Conservation (phyloP, 140 eudicot species). For the Cichorium intybus region DNA sequence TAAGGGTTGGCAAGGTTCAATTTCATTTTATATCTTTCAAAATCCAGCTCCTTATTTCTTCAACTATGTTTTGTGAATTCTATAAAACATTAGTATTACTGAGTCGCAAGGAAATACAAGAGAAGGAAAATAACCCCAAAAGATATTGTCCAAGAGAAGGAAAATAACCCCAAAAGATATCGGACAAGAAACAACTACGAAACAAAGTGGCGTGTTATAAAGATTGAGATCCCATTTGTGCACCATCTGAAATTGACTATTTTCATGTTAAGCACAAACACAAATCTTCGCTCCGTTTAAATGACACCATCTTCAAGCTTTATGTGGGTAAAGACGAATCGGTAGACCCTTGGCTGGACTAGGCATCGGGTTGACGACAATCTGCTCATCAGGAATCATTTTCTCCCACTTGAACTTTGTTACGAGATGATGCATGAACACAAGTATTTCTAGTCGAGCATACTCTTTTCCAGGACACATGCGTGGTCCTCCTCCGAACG, state of each 20-base stretch:
- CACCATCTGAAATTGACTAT: background rate
- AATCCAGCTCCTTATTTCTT: no score
- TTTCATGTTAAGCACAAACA: slow-evolving; percentile 14
- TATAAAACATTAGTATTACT: background rate
- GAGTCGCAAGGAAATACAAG: background rate
- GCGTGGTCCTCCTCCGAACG: no score
- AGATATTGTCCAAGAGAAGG: background rate
- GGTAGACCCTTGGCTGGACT: no score
- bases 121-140: background rate
- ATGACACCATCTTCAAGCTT: slow-evolving; percentile 27
- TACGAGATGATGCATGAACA: no score
- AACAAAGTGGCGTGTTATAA: background rate
- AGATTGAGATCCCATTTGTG: background rate
- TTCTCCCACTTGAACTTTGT: no score
- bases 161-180: background rate
- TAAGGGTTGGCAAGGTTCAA: no score
- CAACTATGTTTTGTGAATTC: background rate
- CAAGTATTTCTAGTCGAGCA: no score
- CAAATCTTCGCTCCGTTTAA: background rate
- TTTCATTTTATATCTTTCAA: no score
- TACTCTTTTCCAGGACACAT: no score
- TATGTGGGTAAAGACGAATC: no score
- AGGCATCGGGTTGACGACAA: no score
- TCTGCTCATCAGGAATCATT: no score
- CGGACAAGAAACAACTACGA: background rate